These are phyloP conservation scores for Diplodia intermedia DNA, from an alignment of 2,329 filamentous ascomycete genomes.

Conservation along the genomic window DNA sequence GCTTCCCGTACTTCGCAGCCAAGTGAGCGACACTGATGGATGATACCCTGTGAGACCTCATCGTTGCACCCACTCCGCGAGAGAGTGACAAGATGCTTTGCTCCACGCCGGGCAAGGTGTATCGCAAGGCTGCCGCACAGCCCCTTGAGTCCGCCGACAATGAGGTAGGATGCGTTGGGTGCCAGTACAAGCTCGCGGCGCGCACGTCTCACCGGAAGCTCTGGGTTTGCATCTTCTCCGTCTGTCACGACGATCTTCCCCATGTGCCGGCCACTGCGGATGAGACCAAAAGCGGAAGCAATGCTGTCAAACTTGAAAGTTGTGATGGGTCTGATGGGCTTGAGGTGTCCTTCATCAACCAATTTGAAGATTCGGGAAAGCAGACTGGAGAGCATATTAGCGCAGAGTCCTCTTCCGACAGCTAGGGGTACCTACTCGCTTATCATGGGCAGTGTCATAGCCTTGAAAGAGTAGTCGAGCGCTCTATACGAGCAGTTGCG, in stretches of 20 bases:
- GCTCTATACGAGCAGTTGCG: conserved; percentile 16
- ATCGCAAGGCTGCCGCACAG: conserved; percentile 40
- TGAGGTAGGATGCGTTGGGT: conserved; percentile 39
- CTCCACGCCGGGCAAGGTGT: conserved; percentile 38
- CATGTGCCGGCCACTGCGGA: conserved; percentile 34
- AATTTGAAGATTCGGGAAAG: conserved; percentile 15
- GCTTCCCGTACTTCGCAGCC: conserved; percentile 33
- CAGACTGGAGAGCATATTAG: conserved; percentile 8
- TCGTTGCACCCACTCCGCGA: conserved; percentile 43
- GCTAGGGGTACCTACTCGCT: too few species aligned
- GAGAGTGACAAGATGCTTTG: conserved; percentile 38
- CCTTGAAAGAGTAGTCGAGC: conserved; percentile 28
- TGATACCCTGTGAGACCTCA: conserved; percentile 38
- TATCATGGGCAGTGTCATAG: not conserved
- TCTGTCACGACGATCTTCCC: conserved; percentile 37
- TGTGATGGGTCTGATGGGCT: conserved; percentile 38
- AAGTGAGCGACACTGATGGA: conserved; percentile 34
- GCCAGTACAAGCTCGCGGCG: not conserved
- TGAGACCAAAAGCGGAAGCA: conserved; percentile 35
- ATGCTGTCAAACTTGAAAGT: conserved; percentile 35
- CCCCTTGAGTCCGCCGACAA: conserved; percentile 42
- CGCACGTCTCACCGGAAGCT: conserved; percentile 27
- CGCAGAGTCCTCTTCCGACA: too few species aligned
- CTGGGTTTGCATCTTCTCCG: conserved; percentile 10
- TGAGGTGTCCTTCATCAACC: conserved; percentile 37